Base-by-base conservation (phyloP, 345 rosid species). In the Aethionema arabicum region DNA sequence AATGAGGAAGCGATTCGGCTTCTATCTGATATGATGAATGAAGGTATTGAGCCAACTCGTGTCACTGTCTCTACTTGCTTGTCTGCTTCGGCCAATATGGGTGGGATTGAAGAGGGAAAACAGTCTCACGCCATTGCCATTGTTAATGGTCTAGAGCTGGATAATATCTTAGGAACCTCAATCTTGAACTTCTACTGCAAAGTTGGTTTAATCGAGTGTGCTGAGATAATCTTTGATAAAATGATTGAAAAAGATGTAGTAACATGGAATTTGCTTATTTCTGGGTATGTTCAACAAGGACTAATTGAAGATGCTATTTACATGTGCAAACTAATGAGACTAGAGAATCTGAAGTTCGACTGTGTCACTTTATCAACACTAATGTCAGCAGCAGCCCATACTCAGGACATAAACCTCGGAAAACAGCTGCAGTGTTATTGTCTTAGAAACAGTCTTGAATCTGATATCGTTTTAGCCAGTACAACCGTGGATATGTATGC, bases 181-280 rank as follows among this genome's bases (percentile, higher is more conserved):
- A 55, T 85, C 6, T 48, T 90, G 63, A 90, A 87, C 55, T 87
- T 87, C 49, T 87, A 87, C 74, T 71, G 84, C 29, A 90, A 87
- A 71, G 78, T 82, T 66, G 85, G 92, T 21, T 74, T 80, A 76
- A 59, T 87, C 8, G 84, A 78, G 74, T 80, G 82, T 69, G 90
- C 90, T 11, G 80, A 87, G 80, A 67, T 79, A 66, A 72, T 79
- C 15, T 87, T 87, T 49, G 48, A 65, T 70, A 73, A 73, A 33
- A 79, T 85, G 74, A 3, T 63, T 16, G 82, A 64, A 12, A 86
- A 75, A 35, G 97, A 90, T 74, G 79, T 70, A 21, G 92, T 87
- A 6, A 82, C 86, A 21, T 90, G 97, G 95, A 90, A 90, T 80
- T 66, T 90, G 68, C 72, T 90, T n/a, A 76, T 88, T 38, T 81